These are phyloP conservation scores for Waltiozyma sp. DNA, from an alignment of 1,139 yeast species.

Conservation along the genomic window DNA sequence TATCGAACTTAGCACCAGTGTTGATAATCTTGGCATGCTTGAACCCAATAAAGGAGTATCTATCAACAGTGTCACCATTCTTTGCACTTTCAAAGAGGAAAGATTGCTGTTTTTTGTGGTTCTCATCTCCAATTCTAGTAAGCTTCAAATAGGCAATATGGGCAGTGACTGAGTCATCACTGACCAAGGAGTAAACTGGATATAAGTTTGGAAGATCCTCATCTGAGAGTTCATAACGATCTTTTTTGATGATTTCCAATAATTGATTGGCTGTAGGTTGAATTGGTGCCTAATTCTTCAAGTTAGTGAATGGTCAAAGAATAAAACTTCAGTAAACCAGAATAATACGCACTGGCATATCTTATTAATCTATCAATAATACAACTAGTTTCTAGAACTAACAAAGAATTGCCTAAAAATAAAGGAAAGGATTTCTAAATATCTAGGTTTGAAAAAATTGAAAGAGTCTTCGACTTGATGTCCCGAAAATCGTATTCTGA, in stretches of 20 bases:
- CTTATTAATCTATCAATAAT: neutral
- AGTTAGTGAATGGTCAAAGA: neutral
- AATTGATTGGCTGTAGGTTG: conserved; percentile 56
- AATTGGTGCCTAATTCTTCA: conserved; percentile 17
- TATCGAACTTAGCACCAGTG: conserved; percentile 54
- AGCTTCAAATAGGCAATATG: conserved; percentile 83
- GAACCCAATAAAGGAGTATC: conserved; percentile 86
- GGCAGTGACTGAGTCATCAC: conserved; percentile 74
- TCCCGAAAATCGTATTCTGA: no score
- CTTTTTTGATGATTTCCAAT: conserved; percentile 30
- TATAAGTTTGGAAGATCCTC: conserved; percentile 43
- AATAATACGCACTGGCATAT: neutral
- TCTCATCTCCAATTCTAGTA: conserved; percentile 52
- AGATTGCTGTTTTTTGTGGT: conserved; percentile 43
- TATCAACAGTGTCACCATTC: conserved; percentile 79
- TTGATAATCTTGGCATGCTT: conserved; percentile 70
- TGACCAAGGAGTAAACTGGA: conserved; percentile 68
- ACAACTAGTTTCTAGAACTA: no score
- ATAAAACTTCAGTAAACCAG: no score
- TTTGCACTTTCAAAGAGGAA: conserved; percentile 82
- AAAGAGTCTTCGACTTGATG: no score
- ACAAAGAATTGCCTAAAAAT: no score
- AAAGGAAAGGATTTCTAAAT: no score
- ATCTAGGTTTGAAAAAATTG: no score
- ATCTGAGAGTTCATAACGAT: conserved; percentile 20